Evolutionary conservation across 352 stramenopile species (phyloP), one percentile per base, ranked within the genome.

Genomic region (Phytopythium vexans): DNA sequence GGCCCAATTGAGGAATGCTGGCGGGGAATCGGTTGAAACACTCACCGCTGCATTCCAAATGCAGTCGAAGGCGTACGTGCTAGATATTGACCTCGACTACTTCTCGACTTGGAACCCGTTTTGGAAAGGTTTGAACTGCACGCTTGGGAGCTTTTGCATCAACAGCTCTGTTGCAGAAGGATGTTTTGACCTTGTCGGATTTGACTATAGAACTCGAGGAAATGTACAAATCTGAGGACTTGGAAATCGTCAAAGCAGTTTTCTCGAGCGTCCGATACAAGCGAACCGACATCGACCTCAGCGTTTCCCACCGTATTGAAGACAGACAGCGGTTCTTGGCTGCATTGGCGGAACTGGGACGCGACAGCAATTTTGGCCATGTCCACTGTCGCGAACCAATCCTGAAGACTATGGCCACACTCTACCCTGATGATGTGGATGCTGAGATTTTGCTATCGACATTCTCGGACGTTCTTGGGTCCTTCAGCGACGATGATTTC

Each of bases 51-150:
- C 63, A 12, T 51, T 68, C 0, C 46, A 45, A 36, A 34, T 54
- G 8, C 56, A 58, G 6, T 66, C 60, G n/a, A 76, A 71, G 44
- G 58, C 56, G 11, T 94, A 70, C 46, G 44, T 96, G 6, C 54
- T 96, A 0, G 87, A 96, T 53, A 83, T 96, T 32, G 89, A 93
- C 59, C 56, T 96, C n/a, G 87, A 96, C 66, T 96, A 92, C 58
- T 96, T 95, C 58, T 93, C 84, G 14, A 94, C 85, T 4, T 88
- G 82, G 77, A 88, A 93, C 37, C 87, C 87, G 6, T 96, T 96
- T 45, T 74, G 68, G 9, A 75, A 71, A 80, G 74, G 78, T 85
- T 40, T 4, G 36, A 11, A 11, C 16, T 54, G 8, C 6, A 15
- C 3, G 3, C 41, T 34, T 54, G 14, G 6, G 75, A 10, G 16